Conservation (phyloP, 495 filamentous ascomycete genomes). For the Neurospora discreta region DNA sequence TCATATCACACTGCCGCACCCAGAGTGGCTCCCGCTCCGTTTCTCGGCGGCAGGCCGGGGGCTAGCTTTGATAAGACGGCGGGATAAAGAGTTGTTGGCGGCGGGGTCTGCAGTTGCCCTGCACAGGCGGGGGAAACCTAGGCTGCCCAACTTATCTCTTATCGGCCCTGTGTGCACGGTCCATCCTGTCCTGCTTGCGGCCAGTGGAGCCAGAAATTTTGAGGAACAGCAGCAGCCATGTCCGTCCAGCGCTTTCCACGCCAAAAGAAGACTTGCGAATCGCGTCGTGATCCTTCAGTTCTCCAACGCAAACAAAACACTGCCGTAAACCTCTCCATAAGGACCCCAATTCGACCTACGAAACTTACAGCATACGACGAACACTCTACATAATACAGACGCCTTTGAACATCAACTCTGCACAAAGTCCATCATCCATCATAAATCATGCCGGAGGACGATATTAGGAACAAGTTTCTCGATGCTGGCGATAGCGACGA, state of each 20-base stretch:
- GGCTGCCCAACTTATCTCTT: background rate
- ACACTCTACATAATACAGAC: too few species aligned
- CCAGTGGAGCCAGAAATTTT: background rate
- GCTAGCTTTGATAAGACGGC: background rate
- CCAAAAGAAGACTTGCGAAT: background rate
- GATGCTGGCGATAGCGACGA: conserved; percentile 60
- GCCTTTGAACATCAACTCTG: too few species aligned
- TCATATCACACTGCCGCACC: background rate
- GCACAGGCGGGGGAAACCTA: too few species aligned
- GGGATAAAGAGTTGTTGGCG: background rate
- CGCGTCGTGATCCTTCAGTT: background rate
- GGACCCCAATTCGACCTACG: background rate
- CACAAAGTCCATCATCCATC: background rate
- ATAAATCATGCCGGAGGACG: conserved; percentile 9
- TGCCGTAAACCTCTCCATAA: background rate
- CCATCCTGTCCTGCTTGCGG: background rate
- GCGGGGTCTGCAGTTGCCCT: too few species aligned
- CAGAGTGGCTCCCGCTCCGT: background rate
- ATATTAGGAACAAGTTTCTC: conserved; percentile 66
- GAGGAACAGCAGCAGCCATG: background rate
- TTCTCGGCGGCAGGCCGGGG: background rate
- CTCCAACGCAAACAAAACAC: background rate
- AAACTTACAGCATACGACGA: background rate
- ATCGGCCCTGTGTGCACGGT: background rate
- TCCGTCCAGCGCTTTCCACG: background rate